phyloP scores from a whole-genome alignment of 2,329 filamentous ascomycete species.

The Diaporthe nobilis region DNA sequence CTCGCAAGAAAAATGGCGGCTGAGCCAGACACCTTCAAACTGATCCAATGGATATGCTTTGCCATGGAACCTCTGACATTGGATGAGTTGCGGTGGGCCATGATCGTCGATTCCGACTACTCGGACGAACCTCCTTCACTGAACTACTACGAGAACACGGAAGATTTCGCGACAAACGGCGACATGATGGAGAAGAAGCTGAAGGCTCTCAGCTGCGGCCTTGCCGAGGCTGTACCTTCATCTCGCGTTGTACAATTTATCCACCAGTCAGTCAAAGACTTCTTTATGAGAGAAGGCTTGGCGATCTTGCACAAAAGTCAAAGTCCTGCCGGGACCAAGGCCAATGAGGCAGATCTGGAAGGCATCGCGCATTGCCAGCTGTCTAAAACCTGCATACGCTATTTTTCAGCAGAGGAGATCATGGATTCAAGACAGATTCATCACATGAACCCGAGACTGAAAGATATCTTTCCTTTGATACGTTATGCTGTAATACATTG shows the following conservation, averaged over 20 bases:
- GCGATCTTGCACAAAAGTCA: too few relatives aligned
- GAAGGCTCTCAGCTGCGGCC: slow-evolving; percentile 48
- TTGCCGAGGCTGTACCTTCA: slow-evolving; percentile 45
- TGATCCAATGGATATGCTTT: slow-evolving; percentile 54
- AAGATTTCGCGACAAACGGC: slow-evolving; percentile 41
- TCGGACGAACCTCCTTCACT: slow-evolving; percentile 41
- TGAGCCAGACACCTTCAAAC: slow-evolving; percentile 42
- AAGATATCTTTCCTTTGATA: too few relatives aligned
- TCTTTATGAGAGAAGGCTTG: too few relatives aligned
- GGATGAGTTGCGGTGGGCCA: slow-evolving; percentile 51
- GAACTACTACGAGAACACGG: slow-evolving; percentile 40
- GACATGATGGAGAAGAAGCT: slow-evolving; percentile 43
- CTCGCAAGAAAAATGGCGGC: slow-evolving; percentile 44
- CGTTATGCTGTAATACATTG: too few relatives aligned
- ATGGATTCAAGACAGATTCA: too few relatives aligned
- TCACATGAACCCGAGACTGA: too few relatives aligned
- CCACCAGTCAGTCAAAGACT: slow-evolving; percentile 53
- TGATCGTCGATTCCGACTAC: slow-evolving; percentile 47
- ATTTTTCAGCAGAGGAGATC: too few relatives aligned
- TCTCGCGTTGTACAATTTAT: slow-evolving; percentile 48
- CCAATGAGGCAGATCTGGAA: too few relatives aligned
- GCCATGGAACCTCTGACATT: slow-evolving; percentile 46
- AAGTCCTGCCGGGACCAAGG: too few relatives aligned
- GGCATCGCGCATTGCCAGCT: too few relatives aligned
- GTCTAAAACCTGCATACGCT: too few relatives aligned